phyloP scores from a whole-genome alignment of 441 rosid genomes.

The Adansonia grandidieri region DNA sequence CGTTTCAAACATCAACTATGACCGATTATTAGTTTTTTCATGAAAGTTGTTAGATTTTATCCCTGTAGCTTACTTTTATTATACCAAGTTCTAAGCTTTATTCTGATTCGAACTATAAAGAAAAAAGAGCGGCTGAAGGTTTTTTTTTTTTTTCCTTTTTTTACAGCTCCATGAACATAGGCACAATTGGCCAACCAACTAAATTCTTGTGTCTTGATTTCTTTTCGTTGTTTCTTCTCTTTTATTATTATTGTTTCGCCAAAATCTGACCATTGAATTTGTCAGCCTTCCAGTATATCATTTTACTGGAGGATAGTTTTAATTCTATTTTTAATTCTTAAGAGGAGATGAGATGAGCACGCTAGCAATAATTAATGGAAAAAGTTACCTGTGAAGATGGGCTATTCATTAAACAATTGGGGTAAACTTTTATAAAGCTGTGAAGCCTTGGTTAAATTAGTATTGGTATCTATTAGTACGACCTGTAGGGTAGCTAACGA shows the following conservation, averaged over 20 bases:
- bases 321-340: neutral
- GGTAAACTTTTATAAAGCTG: neutral
- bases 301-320: neutral
- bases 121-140: neutral
- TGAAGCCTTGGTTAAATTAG: slow-evolving; percentile 2
- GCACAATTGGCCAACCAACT: neutral
- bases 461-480: neutral
- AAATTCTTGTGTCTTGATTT: neutral
- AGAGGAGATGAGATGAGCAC: neutral
- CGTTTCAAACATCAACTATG: neutral
- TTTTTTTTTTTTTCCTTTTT: neutral
- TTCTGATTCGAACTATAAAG: neutral
- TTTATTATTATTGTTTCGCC: neutral
- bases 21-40: slow-evolving; percentile 3
- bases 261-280: neutral
- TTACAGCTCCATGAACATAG: neutral
- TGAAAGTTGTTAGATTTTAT: slow-evolving; percentile 3
- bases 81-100: neutral
- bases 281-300: neutral
- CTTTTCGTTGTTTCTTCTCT: neutral
- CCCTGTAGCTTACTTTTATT: neutral
- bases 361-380: neutral
- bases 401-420: neutral
- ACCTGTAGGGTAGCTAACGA: neutral
- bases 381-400: slow-evolving; percentile 1